Percentiles rank a stretch among this genome's conserved stretches.
phyloP scores from a whole-genome alignment of 2,329 filamentous ascomycete species.

The Mariannaea elegans region DNA sequence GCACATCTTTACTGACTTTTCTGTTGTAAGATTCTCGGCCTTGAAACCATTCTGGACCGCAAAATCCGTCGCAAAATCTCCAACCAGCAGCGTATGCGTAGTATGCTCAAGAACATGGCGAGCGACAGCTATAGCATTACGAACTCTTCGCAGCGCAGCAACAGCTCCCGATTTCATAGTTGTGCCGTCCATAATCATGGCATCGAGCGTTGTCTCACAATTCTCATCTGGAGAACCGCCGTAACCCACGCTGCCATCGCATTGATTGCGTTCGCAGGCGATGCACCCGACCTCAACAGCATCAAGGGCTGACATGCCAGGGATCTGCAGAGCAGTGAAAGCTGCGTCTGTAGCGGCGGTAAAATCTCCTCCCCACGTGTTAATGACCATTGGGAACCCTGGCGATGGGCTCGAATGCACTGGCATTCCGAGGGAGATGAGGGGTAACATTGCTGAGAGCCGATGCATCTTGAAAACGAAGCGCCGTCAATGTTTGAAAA shows the following conservation, averaged over 20 bases:
- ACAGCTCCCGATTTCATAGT: conserved; percentile 64
- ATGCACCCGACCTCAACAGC: conserved; percentile 61
- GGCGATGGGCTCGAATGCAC: conserved; percentile 43
- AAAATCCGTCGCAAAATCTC: conserved; percentile 63
- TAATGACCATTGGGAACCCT: conserved; percentile 59
- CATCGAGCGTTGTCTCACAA: conserved; percentile 67
- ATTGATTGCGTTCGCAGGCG: conserved; percentile 61
- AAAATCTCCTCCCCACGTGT: conserved; percentile 64
- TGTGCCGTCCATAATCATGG: conserved; percentile 65
- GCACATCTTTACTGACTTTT: conserved; percentile 51
- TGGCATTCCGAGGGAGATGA: conserved; percentile 24
- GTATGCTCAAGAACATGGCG: conserved; percentile 61
- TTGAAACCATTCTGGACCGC: conserved; percentile 61
- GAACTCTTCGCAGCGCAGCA: conserved; percentile 58
- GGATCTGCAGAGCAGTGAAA: conserved; percentile 48
- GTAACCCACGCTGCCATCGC: conserved; percentile 63
- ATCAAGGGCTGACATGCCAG: conserved; percentile 54
- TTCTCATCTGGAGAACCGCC: conserved; percentile 64
- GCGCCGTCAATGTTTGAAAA: background rate
- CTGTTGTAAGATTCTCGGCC: conserved; percentile 54
- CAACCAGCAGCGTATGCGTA: conserved; percentile 60
- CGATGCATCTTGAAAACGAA: conserved; percentile 17
- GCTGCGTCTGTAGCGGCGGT: conserved; percentile 61
- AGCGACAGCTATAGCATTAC: conserved; percentile 59
- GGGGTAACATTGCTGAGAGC: conserved; percentile 1